Evolutionary conservation across 768 basidiomycete genomes (phyloP).

Genomic region (Collybiopsis luxurians): DNA sequence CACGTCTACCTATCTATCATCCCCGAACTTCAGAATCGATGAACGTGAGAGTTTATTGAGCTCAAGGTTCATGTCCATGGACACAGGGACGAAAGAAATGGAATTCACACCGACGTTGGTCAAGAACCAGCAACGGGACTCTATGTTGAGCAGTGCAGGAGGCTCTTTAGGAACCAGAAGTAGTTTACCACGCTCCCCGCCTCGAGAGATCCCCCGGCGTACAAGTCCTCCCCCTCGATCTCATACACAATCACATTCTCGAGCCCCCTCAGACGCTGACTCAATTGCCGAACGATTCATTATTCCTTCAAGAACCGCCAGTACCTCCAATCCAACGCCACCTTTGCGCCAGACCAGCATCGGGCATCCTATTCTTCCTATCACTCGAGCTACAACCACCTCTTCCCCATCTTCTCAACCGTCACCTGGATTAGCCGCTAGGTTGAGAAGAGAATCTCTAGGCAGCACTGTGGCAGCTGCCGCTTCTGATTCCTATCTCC

Average conservation of each 20-base stretch:
- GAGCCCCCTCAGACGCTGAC: neutral
- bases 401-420: slow-evolving; percentile 19
- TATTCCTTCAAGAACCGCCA: slow-evolving; percentile 22
- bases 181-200: slow-evolving; percentile 7
- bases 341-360: neutral
- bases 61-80: slow-evolving; percentile 66
- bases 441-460: slow-evolving; percentile 9
- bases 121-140: slow-evolving; percentile 62
- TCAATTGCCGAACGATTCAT: slow-evolving; percentile 35
- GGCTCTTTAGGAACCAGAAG: slow-evolving; percentile 14
- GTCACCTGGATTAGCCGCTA: neutral
- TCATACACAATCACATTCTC: slow-evolving; percentile 4
- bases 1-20: slow-evolving; percentile 59
- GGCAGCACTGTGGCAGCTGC: neutral
- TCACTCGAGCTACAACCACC: slow-evolving; percentile 1
- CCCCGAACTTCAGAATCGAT: slow-evolving; percentile 71
- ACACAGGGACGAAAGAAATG: slow-evolving; percentile 26
- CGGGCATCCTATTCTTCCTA: slow-evolving; percentile 7
- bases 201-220: slow-evolving; percentile 1
- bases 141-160: slow-evolving; percentile 31
- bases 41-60: slow-evolving; percentile 76
- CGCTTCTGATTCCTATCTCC: slow-evolving; percentile 3
- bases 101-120: slow-evolving; percentile 70
- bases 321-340: neutral
- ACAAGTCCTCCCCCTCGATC: slow-evolving; percentile 4